These are phyloP conservation scores for Aphanomyces astaci DNA, from an alignment of 352 stramenopile species.

Conservation along the genomic window DNA sequence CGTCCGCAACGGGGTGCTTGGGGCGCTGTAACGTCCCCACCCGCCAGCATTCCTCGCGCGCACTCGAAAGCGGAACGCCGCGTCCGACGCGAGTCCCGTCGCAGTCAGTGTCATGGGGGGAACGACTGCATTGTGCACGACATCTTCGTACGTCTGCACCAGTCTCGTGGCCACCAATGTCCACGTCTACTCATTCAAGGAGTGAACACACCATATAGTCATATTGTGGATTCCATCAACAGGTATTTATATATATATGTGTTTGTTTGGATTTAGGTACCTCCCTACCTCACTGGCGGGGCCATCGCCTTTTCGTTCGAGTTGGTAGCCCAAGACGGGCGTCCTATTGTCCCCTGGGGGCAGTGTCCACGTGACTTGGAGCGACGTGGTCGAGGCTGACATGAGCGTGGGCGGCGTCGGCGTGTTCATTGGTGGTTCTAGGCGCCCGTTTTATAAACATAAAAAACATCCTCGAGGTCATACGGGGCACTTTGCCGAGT, in stretches of 20 bases:
- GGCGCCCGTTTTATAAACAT: no score
- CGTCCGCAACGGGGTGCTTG: conserved; percentile 36
- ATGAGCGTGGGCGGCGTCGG: conserved; percentile 32
- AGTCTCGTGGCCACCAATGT: conserved; percentile 47
- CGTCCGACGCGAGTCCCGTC: conserved; percentile 36
- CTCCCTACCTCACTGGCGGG: conserved; percentile 31
- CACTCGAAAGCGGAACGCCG: conserved; percentile 50
- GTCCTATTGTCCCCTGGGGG: conserved; percentile 11
- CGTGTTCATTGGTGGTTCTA: conserved; percentile 31
- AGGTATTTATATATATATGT: no score
- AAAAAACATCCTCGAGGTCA: no score
- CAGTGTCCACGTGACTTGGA: conserved; percentile 40
- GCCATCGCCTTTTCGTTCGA: conserved; percentile 42
- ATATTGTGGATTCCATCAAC: no score
- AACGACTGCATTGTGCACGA: conserved; percentile 25
- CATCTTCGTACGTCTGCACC: conserved; percentile 45
- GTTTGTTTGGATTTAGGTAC: no score
- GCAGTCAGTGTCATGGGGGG: conserved; percentile 33
- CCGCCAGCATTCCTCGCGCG: conserved; percentile 48
- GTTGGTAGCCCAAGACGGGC: conserved; percentile 50
- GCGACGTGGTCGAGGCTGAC: conserved; percentile 36
- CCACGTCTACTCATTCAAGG: conserved; percentile 35
- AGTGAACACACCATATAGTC: no score
- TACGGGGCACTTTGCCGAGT: conserved; percentile 38
- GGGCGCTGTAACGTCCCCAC: conserved; percentile 54